Evolutionary conservation across 805 yeast species (phyloP), one percentile per base, ranked within the genome.

Genomic region (Nakazawaea ishiwadae): DNA sequence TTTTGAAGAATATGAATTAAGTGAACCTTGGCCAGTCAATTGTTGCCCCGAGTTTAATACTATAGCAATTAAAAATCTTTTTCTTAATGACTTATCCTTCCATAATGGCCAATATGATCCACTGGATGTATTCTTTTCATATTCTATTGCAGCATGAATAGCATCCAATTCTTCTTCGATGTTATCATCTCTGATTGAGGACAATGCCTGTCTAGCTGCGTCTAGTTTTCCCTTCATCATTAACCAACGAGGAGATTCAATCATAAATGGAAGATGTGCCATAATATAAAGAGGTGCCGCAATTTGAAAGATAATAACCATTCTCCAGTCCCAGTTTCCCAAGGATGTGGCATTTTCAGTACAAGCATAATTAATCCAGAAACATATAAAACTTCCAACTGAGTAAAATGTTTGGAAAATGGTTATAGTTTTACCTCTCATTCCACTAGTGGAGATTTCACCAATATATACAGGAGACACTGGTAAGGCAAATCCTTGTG

Each of bases 21-120:
- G 39, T 12, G 48, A 42, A 35, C 48, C 48, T 31, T 31, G 34
- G 58, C 89, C 90, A 32, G 86, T 77, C 53, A 79, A 67, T 63
- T 82, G 89, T 62, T 81, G 87, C 62, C 81, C 66, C 48, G 77
- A 73, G 62, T 77, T 81, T 35, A 77, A 51, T 50, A 66, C 54
- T 44, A 71, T 62, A 65, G 84, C 84, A 60, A 75, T 65, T 21
- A 68, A 40, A 27, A 69, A 58, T 44, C 56, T 49, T 48, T 46
- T 50, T 48, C 65, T 50, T 44, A 75, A 67, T 46, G 77, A 77
- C 53, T 63, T 65, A 47, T 78, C 75, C 39, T 71, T 64, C 56
- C 74, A 52, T 26, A 76, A 63, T 47, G 74, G 75, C 26, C 51
- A 46, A 78, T 80, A 76, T 4, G 70, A 58, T 8, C 75, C 77